phyloP scores from a whole-genome alignment of 108 stramenopile species.

The Skeletonema menzelii region DNA sequence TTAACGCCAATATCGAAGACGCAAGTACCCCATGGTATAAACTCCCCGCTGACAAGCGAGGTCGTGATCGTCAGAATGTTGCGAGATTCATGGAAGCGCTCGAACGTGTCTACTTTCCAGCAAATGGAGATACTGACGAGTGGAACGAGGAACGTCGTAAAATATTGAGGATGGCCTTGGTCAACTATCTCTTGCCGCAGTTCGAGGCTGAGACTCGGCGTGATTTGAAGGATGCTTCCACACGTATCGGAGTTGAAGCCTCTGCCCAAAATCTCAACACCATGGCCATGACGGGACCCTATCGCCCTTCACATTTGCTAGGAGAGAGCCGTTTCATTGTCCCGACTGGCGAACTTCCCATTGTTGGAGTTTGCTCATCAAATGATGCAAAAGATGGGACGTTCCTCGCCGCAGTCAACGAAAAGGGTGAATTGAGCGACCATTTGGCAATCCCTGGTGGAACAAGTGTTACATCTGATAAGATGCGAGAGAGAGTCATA shows the following conservation, averaged over 20 bases:
- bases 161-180: slow-evolving; percentile 68
- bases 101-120: slow-evolving; percentile 73
- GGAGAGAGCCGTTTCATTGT: slow-evolving; percentile 80
- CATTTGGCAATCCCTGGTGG: slow-evolving; percentile 84
- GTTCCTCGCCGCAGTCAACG: slow-evolving; percentile 78
- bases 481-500: slow-evolving; percentile 79
- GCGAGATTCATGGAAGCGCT: slow-evolving; percentile 56
- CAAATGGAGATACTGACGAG: slow-evolving; percentile 67
- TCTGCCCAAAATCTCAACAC: slow-evolving; percentile 69
- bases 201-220: slow-evolving; percentile 81
- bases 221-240: slow-evolving; percentile 71
- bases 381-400: slow-evolving; percentile 74
- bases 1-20: slow-evolving; percentile 9
- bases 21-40: slow-evolving; percentile 64
- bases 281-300: slow-evolving; percentile 91
- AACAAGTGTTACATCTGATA: slow-evolving; percentile 62
- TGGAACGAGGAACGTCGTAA: slow-evolving; percentile 84
- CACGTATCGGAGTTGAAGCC: slow-evolving; percentile 64
- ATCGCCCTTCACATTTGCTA: slow-evolving; percentile 70
- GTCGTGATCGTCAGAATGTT: slow-evolving; percentile 70
- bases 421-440: slow-evolving; percentile 76
- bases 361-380: slow-evolving; percentile 78
- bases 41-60: slow-evolving; percentile 42
- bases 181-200: slow-evolving; percentile 80
- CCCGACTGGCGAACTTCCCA: slow-evolving; percentile 80